Base-by-base conservation (phyloP, 768 basidiomycete species). In the Boletus tylopilopsis region DNA sequence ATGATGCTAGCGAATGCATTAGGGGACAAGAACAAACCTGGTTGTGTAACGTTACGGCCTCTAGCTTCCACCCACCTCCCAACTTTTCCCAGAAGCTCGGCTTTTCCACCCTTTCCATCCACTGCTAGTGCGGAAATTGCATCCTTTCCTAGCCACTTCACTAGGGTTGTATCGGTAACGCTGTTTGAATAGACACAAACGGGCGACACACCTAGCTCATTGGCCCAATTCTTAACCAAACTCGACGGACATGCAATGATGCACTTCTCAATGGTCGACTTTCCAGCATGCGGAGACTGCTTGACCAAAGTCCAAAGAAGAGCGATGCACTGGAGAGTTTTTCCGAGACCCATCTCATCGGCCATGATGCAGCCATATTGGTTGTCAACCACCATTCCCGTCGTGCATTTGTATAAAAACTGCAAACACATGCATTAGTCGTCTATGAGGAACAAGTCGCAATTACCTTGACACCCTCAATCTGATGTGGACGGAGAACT, bases 331-430 rank as follows among this genome's bases (percentile, higher is more conserved):
- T 99, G 96, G 15, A 99, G 76, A 15, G 94, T 95, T 69, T 96
- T 94, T 16, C 92, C 95, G 13, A 98, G 81, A 60, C 95, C 95
- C 95, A 99, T 99, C 69, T 95, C 95, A 62, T 99, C 95, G 1
- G 95, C 95, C 95, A 99, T 97, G 67, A 99, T 99, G 63, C 95
- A 98, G 0, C 90, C 91, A 53, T 84, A 87, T 53, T 95, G 92
- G 59, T 92, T 89, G 38, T 91, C 86, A 32, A 88, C 89, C 48
- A 94, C 69, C 83, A 94, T 88, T 1, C 94, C 96, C 0, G 94
- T 96, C 5, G 94, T 85, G 68, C 94, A 96, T 68, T 82, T 85
- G 70, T 95, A 99, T 67, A 99, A 68, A 68, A 99, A 98, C 94
- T 99, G 58, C 18, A 8, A 30, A 33, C 40, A 4, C 48, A 55